Conservation (phyloP, 2,329 filamentous ascomycete genomes). For the Talaromyces sp. region DNA sequence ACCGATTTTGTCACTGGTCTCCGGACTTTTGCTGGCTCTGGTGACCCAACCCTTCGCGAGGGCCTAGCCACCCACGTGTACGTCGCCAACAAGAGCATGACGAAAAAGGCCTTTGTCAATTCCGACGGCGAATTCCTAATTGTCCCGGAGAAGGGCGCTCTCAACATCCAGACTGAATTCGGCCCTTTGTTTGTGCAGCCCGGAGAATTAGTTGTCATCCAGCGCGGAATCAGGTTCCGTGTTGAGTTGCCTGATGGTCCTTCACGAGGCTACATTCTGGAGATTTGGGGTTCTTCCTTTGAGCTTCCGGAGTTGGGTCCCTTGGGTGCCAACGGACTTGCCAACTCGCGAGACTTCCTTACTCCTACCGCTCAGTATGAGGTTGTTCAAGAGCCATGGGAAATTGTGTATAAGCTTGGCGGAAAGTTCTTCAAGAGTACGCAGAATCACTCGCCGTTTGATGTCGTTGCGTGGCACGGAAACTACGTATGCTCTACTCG, state of each 20-base stretch:
- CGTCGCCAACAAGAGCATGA: constrained; percentile 56
- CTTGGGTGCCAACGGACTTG: constrained; percentile 63
- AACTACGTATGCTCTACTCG: constrained; percentile 47
- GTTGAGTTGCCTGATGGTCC: constrained; percentile 60
- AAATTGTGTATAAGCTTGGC: constrained; percentile 61
- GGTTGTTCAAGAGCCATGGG: constrained; percentile 53
- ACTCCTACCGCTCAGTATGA: constrained; percentile 58
- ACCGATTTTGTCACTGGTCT: constrained; percentile 57
- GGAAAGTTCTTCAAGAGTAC: constrained; percentile 59
- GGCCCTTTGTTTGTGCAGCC: constrained; percentile 63
- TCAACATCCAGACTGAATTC: constrained; percentile 67
- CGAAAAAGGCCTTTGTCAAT: constrained; percentile 55
- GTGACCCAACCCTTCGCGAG: constrained; percentile 55
- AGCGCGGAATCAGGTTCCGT: constrained; percentile 62
- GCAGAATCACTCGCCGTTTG: constrained; percentile 65
- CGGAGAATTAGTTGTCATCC: constrained; percentile 66
- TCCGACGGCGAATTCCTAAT: constrained; percentile 66
- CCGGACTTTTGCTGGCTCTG: constrained; percentile 54
- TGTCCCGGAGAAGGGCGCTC: constrained; percentile 60
- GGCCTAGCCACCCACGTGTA: constrained; percentile 57
- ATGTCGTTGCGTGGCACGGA: constrained; percentile 71
- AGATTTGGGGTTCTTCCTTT: constrained; percentile 64
- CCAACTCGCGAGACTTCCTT: constrained; percentile 64
- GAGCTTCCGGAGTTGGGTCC: constrained; percentile 65
- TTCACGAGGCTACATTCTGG: constrained; percentile 63